Percentiles rank a stretch among this genome's conserved stretches.
phyloP scores from a whole-genome alignment of 78 protist genomes.

The Dictyostelium citrinum region DNA sequence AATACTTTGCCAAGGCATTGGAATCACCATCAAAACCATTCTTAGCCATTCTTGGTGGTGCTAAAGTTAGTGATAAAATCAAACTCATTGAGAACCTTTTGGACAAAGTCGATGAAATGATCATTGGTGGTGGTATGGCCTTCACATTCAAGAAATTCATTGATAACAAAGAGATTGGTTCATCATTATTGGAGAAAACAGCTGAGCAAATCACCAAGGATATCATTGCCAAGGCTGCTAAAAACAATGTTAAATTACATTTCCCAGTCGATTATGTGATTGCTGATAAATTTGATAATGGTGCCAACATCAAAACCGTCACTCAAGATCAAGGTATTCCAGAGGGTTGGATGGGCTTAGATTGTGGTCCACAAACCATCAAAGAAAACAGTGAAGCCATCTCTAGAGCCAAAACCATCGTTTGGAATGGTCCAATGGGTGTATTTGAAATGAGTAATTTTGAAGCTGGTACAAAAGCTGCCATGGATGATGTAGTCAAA shows the following conservation, averaged over 20 bases:
- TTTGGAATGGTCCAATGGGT: conserved; percentile 99
- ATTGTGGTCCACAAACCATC: conserved; percentile 96
- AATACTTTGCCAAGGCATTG: conserved; percentile 94
- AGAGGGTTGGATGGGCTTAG: conserved; percentile 98
- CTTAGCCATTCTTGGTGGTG: conserved; percentile 98
- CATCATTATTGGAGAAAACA: conserved; percentile 90
- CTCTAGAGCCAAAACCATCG: conserved; percentile 88
- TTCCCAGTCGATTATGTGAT: conserved; percentile 96
- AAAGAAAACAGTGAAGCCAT: conserved; percentile 70
- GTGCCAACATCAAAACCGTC: conserved; percentile 71
- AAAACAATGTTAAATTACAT: conserved; percentile 85
- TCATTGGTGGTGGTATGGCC: conserved; percentile 99
- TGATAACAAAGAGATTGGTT: conserved; percentile 86
- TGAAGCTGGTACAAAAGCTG: conserved; percentile 91
- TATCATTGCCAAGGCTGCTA: conserved; percentile 91
- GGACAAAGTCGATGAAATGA: conserved; percentile 94
- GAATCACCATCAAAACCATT: conserved; percentile 95
- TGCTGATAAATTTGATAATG: conserved; percentile 86
- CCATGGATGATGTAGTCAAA: conserved; percentile 87
- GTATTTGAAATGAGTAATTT: conserved; percentile 97
- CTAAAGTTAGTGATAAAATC: conserved; percentile 97
- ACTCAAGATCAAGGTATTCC: conserved; percentile 93
- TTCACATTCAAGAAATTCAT: conserved; percentile 96
- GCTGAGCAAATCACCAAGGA: conserved; percentile 89
- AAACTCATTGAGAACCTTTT: conserved; percentile 95